A percentile compares a stretch with the other conserved stretches of the same genome.
Evolutionary conservation across 2,329 filamentous ascomycete species (phyloP).

Genomic region (Trichoderma brevicompactum): DNA sequence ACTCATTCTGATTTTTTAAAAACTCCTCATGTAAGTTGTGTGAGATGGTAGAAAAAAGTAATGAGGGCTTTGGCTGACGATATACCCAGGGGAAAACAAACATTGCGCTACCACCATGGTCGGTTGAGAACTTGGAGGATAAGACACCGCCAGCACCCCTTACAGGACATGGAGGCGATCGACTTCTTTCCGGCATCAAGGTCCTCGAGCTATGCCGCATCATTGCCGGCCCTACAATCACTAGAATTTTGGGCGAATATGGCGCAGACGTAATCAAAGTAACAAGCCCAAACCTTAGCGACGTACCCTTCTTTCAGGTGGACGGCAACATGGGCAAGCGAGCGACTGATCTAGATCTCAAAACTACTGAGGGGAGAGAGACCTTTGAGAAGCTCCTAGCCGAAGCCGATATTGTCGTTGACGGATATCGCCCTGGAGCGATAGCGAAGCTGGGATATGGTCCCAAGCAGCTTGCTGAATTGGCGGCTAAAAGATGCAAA

Average conservation of each 20-base stretch:
- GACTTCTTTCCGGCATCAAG: constrained; percentile 63
- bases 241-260: constrained; percentile 72
- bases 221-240: constrained; percentile 75
- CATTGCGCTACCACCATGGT: constrained; percentile 50
- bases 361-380: constrained; percentile 55
- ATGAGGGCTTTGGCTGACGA: background rate
- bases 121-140: constrained; percentile 55
- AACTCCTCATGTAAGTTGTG: constrained; percentile 49
- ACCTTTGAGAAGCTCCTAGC: constrained; percentile 63
- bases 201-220: constrained; percentile 77
- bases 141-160: constrained; percentile 54
- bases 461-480: constrained; percentile 54
- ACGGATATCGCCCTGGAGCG: constrained; percentile 71
- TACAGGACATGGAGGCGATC: constrained; percentile 32
- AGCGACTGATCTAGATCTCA: constrained; percentile 65
- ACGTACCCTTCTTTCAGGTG: constrained; percentile 73
- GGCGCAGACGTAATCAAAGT: constrained; percentile 76
- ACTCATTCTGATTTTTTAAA: constrained; percentile 63
- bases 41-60: no score
- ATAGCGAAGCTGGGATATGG: constrained; percentile 68
- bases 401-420: constrained; percentile 66
- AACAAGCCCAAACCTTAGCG: constrained; percentile 68
- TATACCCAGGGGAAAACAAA: constrained; percentile 51
- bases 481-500: constrained; percentile 59
- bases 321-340: constrained; percentile 76